Conservation (phyloP, 2,329 filamentous ascomycete genomes). For the Nemania sp. region DNA sequence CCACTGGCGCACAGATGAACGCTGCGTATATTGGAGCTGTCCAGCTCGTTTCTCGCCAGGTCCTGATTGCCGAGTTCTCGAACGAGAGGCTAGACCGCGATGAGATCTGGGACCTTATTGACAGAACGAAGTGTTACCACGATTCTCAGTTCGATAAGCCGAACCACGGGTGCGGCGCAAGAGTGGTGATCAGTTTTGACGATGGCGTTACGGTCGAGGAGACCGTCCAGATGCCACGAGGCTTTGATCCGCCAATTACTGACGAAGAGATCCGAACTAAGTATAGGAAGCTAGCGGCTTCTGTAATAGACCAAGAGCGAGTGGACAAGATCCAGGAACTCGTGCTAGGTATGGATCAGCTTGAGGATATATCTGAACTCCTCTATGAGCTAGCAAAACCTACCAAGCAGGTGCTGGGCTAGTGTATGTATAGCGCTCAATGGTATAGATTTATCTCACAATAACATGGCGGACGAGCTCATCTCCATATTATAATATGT, state of each 20-base stretch:
- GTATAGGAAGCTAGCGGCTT: conserved; percentile 41
- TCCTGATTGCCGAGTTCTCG: conserved; percentile 52
- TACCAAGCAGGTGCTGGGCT: neutral
- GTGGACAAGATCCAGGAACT: conserved; percentile 34
- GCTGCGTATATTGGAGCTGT: conserved; percentile 52
- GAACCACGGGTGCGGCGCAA: conserved; percentile 27
- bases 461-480: neutral
- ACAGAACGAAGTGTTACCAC: conserved; percentile 43
- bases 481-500: no score
- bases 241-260: conserved; percentile 50
- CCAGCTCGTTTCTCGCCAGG: conserved; percentile 54
- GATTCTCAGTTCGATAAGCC: conserved; percentile 34
- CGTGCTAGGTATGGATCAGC: conserved; percentile 27
- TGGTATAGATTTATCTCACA: neutral
- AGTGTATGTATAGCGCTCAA: neutral
- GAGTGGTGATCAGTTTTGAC: conserved; percentile 25
- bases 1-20: conserved; percentile 56
- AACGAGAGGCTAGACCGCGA: conserved; percentile 51
- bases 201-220: conserved; percentile 30
- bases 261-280: conserved; percentile 55
- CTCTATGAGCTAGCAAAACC: neutral
- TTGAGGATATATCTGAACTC: conserved; percentile 31
- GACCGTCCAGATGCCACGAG: conserved; percentile 46
- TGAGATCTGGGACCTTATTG: conserved; percentile 52
- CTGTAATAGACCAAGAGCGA: conserved; percentile 30